Base-by-base conservation (phyloP, 2,329 filamentous ascomycete species). In the Arthroderma uncinatum region DNA sequence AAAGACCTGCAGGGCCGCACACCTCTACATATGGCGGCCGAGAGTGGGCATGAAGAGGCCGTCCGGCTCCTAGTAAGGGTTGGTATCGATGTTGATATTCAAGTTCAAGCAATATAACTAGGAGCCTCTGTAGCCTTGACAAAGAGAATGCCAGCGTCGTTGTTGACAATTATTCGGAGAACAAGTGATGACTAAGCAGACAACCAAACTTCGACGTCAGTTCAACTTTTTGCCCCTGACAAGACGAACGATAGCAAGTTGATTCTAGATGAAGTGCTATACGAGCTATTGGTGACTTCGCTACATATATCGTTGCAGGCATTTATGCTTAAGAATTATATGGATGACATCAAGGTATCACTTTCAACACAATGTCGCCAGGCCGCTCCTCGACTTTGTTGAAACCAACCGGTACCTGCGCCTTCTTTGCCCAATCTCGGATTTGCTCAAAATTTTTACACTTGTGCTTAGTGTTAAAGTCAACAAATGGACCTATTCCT, bases 401-500 rank as follows among this genome's bases (percentile, higher is more conserved):
- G 12, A 48, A 6, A 12, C 10, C 33, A 1, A 28, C 16, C 28
- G 40, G 3, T 14, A 57, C 28, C 37, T 59, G 58, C 33, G 23
- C 56, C 74, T 79, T 68, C 34, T 39, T 60, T 56, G 9, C 40
- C 56, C 60, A 56, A 62, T 21, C 53, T 21, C 55, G 42, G 48
- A 62, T 58, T 21, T 33, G 36, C 12, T 59, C 57, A 36, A 58
- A 62, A 23, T 61, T 56, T 34, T 53, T 60, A 30, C 59, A 62
- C 7, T 56, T 40, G 47, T 63, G 58, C 25, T 53, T 58, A 7
- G 57, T 57, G 12, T 56, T 56, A 33, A 62, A 61, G 48, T 63
- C 56, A 9, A 70, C 83, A 80, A 79, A 62, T 82, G 61, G 59
- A 9, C 59, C 55, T 4, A 55, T 28, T 9, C 7, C 52, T 30